A percentile compares a stretch with the other conserved stretches of the same genome.
Evolutionary conservation across 148 eudicot genomes (phyloP).

Genomic region (Talinum fruticosum): DNA sequence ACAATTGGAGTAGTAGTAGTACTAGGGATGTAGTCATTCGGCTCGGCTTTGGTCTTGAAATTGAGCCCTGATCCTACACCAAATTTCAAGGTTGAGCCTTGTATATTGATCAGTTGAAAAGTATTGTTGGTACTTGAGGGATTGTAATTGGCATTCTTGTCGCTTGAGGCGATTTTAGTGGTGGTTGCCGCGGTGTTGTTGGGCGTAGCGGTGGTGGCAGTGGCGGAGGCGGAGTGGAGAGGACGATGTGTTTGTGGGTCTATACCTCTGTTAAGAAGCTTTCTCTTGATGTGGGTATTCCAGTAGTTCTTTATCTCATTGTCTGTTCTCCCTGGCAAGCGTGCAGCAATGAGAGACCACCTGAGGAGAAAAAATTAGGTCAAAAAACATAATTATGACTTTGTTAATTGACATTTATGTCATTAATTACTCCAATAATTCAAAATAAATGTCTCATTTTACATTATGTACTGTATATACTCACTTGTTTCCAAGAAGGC

Average conservation of each 20-base stretch:
- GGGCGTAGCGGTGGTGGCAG: neutral
- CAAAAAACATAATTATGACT: too few relatives aligned
- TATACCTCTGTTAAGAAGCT: constrained; percentile 43
- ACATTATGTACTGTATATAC: neutral
- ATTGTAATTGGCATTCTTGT: constrained; percentile 1
- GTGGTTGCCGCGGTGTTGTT: neutral
- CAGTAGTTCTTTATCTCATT: constrained; percentile 51
- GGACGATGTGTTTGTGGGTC: constrained; percentile 42
- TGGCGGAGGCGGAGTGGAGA: neutral
- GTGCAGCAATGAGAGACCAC: constrained; percentile 47
- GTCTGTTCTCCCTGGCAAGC: constrained; percentile 42
- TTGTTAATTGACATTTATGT: neutral
- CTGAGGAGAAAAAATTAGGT: constrained; percentile 5
- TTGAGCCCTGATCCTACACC: constrained; percentile 7
- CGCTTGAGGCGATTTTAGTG: neutral
- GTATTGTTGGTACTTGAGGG: neutral
- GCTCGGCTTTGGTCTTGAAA: neutral
- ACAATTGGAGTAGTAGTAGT: constrained; percentile 1
- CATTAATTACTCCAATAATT: too few relatives aligned
- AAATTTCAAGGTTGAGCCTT: constrained; percentile 34
- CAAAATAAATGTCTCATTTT: too few relatives aligned
- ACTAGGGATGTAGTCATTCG: neutral
- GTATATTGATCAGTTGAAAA: constrained; percentile 32
- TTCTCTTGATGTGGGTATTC: constrained; percentile 46
- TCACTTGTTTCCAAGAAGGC: constrained; percentile 43